Base-by-base conservation (phyloP, 352 stramenopile species). In the Ophiocytium majus region DNA sequence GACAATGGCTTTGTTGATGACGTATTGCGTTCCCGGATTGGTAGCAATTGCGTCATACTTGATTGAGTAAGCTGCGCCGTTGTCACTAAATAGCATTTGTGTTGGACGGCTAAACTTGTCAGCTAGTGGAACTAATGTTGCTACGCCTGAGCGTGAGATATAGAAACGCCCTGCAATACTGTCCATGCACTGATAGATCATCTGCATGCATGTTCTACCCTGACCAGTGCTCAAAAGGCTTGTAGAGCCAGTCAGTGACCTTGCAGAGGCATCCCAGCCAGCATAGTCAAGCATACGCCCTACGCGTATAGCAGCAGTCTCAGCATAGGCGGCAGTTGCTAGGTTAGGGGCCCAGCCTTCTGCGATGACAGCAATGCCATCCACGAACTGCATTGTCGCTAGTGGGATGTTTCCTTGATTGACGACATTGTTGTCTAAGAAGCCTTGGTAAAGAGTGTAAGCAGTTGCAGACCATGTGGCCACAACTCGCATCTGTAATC, bases 1-100 rank as follows among this genome's bases (percentile, higher is more conserved):
- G 57, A 71, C 57, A 71, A 71, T 71, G 57, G 57, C 57, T 71
- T 71, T 71, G 57, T 71, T 71, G 57, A 71, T 71, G 57, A 71
- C 57, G 57, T 71, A 71, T 71, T 71, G 57, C 57, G 57, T 71
- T 71, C 57, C 57, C 57, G 57, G 57, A 71, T 71, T 71, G 57
- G 57, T 71, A 71, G 57, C 57, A 71, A 71, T 71, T 71, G 57
- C 57, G 57, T 71, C 57, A 71, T 71, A 71, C 57, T 71, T 71
- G 57, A 71, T 71, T 71, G 57, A 71, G 57, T 71, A 71, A 71
- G 57, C 57, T 71, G 57, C 57, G 57, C 57, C 57, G 57, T 71
- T 71, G 57, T 71, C 57, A 71, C 57, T 71, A 71, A 71, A 71
- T 71, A 71, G 57, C 57, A 71, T 71, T 71, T 71, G 57, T 71